These are phyloP conservation scores for Phytopythium boreale DNA, from an alignment of 352 stramenopile genomes.

Conservation along the genomic window DNA sequence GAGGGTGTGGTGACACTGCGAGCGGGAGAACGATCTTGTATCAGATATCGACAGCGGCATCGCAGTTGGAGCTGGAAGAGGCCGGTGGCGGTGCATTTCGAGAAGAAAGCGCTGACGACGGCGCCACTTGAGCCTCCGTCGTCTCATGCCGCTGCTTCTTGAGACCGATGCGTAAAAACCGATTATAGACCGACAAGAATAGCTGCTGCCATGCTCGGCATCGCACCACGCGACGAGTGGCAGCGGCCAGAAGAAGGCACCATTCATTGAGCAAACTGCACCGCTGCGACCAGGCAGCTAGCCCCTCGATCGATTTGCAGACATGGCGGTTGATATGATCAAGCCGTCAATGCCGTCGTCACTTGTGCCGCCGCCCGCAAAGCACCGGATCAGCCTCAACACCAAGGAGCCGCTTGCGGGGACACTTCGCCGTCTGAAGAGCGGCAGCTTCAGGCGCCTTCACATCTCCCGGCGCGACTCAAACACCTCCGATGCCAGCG, in stretches of 20 bases:
- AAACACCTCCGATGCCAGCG: neutral
- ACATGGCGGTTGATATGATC: neutral
- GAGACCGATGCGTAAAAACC: neutral
- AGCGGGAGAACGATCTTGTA: neutral
- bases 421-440: neutral
- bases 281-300: neutral
- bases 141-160: neutral
- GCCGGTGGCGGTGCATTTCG: too few species aligned
- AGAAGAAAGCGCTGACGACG: too few species aligned
- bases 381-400: constrained; percentile 1
- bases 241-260: neutral
- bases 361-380: neutral
- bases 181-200: neutral
- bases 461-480: neutral
- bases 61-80: neutral
- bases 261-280: neutral
- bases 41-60: neutral
- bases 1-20: too few species aligned
- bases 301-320: neutral
- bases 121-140: neutral
- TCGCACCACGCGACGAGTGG: neutral
- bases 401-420: neutral
- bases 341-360: neutral
- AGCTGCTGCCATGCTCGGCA: neutral
- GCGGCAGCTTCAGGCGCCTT: constrained; percentile 2